Evolutionary conservation across 2,329 filamentous ascomycete genomes (phyloP), one percentile per base, ranked within the genome.

Genomic region (Fusarium gaditjirri): DNA sequence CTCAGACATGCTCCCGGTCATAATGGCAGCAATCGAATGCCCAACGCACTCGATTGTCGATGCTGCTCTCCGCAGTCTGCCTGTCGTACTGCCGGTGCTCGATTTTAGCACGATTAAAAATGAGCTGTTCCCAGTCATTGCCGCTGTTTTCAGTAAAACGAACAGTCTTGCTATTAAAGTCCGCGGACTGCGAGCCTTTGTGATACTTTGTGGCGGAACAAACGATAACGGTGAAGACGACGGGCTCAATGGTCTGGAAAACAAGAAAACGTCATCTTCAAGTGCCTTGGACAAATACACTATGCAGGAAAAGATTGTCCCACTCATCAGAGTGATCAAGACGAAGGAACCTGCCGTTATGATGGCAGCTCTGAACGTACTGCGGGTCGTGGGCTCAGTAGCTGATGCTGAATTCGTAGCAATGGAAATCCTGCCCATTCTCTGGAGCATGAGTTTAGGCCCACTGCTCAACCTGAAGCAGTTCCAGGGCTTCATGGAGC

Each of bases 41-140:
- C 89, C 94, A 1, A 98, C 95, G 0, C 96, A 97, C 74, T 92
- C 93, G 3, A 86, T 99, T 21, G 93, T 98, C 1, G 96, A 98
- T 81, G 92, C 93, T 8, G 92, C 94, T 6, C 85, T 99, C 19
- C 89, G 92, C 54, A 93, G 92, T 33, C 83, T 99, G 9, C 92
- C 94, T 4, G 86, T 90, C 2, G 89, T 98, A n/a, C 84, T 98
- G 9, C 94, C 94, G 1, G 90, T 96, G 6, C 89, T 99, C 12
- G 96, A 99, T 81, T 98, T 98, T 75, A 97, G 92, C 74, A 98
- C 95, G 0, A 95, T 98, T 77, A 99, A 98, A 82, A 96, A 97
- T 76, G 95, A 98, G 71, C 87, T 99, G 2, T 99, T 99, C 80
- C 96, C 96, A 0, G 91, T 97, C 3, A 93, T 99, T 71, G 94